These are phyloP conservation scores for Eutypella sp. DNA, from an alignment of 2,329 filamentous ascomycete species.

Conservation along the genomic window DNA sequence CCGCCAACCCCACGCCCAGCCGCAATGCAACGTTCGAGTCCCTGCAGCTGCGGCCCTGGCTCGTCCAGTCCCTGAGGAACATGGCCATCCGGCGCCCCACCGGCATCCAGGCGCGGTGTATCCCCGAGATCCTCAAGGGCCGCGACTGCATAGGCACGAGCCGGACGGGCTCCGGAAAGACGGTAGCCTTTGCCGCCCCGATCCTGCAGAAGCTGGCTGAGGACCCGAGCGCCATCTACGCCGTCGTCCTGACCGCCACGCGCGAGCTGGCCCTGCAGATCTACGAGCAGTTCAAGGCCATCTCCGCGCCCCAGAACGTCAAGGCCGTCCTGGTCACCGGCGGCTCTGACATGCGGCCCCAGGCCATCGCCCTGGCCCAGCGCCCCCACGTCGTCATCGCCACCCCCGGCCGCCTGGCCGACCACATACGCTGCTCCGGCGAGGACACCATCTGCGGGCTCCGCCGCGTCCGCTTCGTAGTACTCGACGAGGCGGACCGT, in stretches of 20 bases:
- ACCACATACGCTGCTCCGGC: slow-evolving; percentile 88
- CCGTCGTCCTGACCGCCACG: slow-evolving; percentile 82
- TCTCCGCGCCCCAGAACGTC: slow-evolving; percentile 80
- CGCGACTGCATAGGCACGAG: slow-evolving; percentile 93
- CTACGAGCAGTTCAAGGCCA: slow-evolving; percentile 91
- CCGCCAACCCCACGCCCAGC: too few species aligned
- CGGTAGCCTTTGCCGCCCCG: slow-evolving; percentile 89
- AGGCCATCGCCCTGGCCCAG: slow-evolving; percentile 77
- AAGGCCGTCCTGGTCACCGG: slow-evolving; percentile 89
- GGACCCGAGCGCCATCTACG: slow-evolving; percentile 89
- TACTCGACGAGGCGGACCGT: slow-evolving; percentile 93
- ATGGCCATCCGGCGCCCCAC: slow-evolving; percentile 85
- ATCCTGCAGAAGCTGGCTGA: slow-evolving; percentile 91
- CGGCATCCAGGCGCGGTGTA: slow-evolving; percentile 86
- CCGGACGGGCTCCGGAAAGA: slow-evolving; percentile 94
- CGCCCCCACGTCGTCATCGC: slow-evolving; percentile 91
- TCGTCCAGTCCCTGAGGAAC: slow-evolving; percentile 70
- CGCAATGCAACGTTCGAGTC: slow-evolving; percentile 63
- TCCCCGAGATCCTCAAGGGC: slow-evolving; percentile 86
- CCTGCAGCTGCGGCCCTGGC: slow-evolving; percentile 76
- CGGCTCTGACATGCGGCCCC: slow-evolving; percentile 84
- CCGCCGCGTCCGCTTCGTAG: slow-evolving; percentile 73
- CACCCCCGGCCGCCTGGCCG: slow-evolving; percentile 86
- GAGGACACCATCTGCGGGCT: slow-evolving; percentile 84
- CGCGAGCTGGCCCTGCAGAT: slow-evolving; percentile 93